Percentiles rank a stretch among this genome's conserved stretches.
These are phyloP conservation scores for Cicer chorassanicum DNA, from an alignment of 306 rosid genomes.

Conservation along the genomic window DNA sequence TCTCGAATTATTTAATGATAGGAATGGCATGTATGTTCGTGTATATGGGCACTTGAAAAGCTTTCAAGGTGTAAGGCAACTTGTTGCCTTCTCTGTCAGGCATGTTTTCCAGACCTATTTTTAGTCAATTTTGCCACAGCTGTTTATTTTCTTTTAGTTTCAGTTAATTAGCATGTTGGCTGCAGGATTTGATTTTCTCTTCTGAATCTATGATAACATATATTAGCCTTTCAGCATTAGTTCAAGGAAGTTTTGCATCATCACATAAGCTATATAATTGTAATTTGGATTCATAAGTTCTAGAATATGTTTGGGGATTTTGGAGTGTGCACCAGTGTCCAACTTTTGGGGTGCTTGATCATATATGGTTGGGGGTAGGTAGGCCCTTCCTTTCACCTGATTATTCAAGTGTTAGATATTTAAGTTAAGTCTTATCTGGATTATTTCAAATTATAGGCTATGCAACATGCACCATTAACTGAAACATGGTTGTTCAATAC, in stretches of 20 bases:
- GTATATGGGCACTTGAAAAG: constrained; percentile 82
- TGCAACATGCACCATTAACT: neutral
- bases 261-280: constrained; percentile 17
- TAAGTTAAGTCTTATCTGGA: neutral
- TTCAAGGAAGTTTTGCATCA: neutral
- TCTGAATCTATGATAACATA: constrained; percentile 6
- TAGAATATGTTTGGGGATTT: neutral
- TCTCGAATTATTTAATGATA: constrained; percentile 44
- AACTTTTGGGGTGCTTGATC: neutral
- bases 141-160: constrained; percentile 20
- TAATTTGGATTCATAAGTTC: neutral
- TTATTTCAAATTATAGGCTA: neutral
- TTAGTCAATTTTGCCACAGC: constrained; percentile 4
- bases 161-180: neutral
- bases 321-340: neutral
- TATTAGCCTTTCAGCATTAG: neutral
- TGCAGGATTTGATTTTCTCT: constrained; percentile 11
- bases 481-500: neutral
- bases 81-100: constrained; percentile 89
- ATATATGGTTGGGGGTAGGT: neutral
- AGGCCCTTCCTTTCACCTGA: neutral
- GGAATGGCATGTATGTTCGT: constrained; percentile 62
- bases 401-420: neutral
- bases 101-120: constrained; percentile 28
- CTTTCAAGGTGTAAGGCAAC: constrained; percentile 73